Base-by-base conservation (phyloP, 179 eudicot species). In the Camellia oleifera region DNA sequence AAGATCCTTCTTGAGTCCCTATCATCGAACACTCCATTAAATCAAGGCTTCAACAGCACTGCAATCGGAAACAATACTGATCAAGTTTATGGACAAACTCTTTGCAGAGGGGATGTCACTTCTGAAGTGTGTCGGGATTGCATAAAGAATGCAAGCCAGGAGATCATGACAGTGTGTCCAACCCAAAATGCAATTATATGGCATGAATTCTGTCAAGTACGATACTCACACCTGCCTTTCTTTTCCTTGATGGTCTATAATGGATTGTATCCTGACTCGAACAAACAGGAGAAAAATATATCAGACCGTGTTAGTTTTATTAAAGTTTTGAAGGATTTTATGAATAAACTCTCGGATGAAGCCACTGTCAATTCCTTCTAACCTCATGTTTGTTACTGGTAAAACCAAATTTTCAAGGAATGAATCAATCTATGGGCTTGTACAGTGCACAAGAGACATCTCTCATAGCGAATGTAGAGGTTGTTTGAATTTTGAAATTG, bases 151-250 rank as follows among this genome's bases (percentile, higher is more conserved):
- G 86, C 79, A 26, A 78, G 72, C 67, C 45, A 53, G 56, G 79
- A 78, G 46, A 84, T 84, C 58, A 54, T 77, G 40, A 4, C 7
- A 7, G 45, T 60, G 50, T 84, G 86, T 67, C n/a, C 17, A 61
- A 75, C 67, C 9, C n/a, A 63, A 14, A 72, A 74, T 5, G 86
- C 76, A 26, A 77, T 72, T 6, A 78, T 81, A 76, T 84, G 86
- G 86, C 68, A 44, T 5, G 76, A 84, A 20, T n/a, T 58, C 44
- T 84, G 86, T 45, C 86, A 84, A 81, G 67, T 84, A 78, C 83
- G 48, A 20, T 84, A 84, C 63, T 81, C 86, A 0, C 69, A 66
- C 72, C 11, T n/a, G 11, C 46, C 9, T 62, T 78, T 84, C 77
- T 74, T 81, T 42, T 68, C 81, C 9, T n/a, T 18, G 13, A 77